A percentile compares a stretch with the other conserved stretches of the same genome.
Evolutionary conservation across 2,329 filamentous ascomycete species (phyloP).

Genomic region (Colletotrichum sojae): DNA sequence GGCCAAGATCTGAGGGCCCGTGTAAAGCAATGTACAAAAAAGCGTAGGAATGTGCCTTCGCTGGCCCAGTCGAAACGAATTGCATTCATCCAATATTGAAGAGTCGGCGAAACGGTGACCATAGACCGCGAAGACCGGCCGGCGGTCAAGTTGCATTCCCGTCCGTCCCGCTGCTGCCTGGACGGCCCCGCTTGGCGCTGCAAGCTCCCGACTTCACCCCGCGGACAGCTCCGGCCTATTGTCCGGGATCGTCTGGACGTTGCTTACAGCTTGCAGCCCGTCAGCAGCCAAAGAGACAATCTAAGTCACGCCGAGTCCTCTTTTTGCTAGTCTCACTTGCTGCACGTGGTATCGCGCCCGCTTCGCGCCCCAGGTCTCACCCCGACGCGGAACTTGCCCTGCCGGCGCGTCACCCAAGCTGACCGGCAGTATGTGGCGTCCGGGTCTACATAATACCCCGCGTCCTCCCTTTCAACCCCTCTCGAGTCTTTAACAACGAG

Average conservation of each 20-base stretch:
- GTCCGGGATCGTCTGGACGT: neutral
- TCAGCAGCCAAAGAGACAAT: too few species aligned
- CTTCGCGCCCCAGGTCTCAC: slow-evolving; percentile 14
- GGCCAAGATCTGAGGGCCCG: slow-evolving; percentile 50
- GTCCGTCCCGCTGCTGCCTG: slow-evolving; percentile 27
- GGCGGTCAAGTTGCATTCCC: neutral
- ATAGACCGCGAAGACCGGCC: neutral
- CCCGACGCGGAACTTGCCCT: slow-evolving; percentile 3
- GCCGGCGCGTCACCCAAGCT: neutral
- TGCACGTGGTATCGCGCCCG: slow-evolving; percentile 24
- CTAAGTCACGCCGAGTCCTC: slow-evolving; percentile 12
- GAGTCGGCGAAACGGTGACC: neutral
- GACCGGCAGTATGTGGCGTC: neutral
- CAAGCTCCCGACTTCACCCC: slow-evolving; percentile 2
- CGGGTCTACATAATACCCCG: slow-evolving; percentile 26
- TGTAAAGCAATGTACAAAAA: too few species aligned
- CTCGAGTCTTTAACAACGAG: neutral
- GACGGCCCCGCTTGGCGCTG: slow-evolving; percentile 17
- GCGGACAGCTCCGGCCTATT: neutral
- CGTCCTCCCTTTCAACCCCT: slow-evolving; percentile 1
- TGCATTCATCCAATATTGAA: too few species aligned
- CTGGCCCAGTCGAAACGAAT: too few species aligned
- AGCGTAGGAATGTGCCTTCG: too few species aligned
- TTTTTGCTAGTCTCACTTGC: neutral
- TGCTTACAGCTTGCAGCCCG: too few species aligned